A percentile compares a stretch with the other conserved stretches of the same genome.
These are phyloP conservation scores for Monilinia fructicola DNA, from an alignment of 2,329 filamentous ascomycete genomes.

Conservation along the genomic window DNA sequence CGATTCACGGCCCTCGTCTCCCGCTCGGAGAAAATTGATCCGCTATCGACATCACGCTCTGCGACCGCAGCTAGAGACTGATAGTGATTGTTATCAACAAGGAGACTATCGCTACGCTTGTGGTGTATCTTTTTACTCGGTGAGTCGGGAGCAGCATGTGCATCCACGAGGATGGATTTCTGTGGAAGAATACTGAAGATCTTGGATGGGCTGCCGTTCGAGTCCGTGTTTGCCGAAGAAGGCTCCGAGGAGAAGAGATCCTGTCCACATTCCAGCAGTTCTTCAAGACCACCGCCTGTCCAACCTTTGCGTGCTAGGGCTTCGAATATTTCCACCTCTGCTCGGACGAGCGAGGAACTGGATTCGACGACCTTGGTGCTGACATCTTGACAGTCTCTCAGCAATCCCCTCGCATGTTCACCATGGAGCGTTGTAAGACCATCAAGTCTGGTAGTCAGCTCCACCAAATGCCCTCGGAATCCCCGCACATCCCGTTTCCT, in stretches of 20 bases:
- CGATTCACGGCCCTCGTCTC: conserved; percentile 47
- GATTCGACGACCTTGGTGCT: conserved; percentile 62
- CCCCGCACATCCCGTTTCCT: conserved; percentile 60
- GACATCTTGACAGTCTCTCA: conserved; percentile 65
- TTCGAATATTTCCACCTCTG: conserved; percentile 70
- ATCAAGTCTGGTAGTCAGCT: conserved; percentile 61
- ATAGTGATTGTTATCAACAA: conserved; percentile 54
- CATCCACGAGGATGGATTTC: conserved; percentile 61
- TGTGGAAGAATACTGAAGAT: conserved; percentile 65
- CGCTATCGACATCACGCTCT: conserved; percentile 43
- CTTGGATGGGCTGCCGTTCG: conserved; percentile 45
- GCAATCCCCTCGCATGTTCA: conserved; percentile 57
- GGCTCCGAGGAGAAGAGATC: conserved; percentile 57
- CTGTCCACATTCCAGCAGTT: conserved; percentile 61
- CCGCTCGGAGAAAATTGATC: conserved; percentile 53
- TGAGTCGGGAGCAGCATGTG: conserved; percentile 39
- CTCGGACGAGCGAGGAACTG: conserved; percentile 63
- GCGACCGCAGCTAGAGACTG: conserved; percentile 56
- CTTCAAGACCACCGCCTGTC: conserved; percentile 65
- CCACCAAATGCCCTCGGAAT: conserved; percentile 63
- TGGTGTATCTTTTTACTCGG: conserved; percentile 39
- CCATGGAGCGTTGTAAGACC: conserved; percentile 61
- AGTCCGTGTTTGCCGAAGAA: conserved; percentile 41
- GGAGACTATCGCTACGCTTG: conserved; percentile 54
- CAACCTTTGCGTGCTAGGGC: conserved; percentile 65